Evolutionary conservation across 1,284 basidiomycete genomes (phyloP), one percentile per base, ranked within the genome.

Genomic region (Coniferiporia weirii): DNA sequence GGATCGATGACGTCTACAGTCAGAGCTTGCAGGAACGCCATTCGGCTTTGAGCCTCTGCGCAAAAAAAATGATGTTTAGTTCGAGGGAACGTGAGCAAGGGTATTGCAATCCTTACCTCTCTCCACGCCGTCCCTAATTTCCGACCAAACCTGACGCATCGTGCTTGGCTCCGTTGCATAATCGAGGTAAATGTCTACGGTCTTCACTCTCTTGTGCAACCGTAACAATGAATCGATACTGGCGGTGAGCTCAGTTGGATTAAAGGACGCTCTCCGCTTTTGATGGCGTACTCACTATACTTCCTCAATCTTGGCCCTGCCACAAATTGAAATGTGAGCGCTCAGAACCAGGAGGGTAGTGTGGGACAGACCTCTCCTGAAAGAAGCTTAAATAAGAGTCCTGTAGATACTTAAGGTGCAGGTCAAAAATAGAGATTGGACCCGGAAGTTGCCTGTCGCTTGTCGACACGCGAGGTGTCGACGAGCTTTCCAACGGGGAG

Each of bases 331-430:
- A 35, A 51, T 45, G 52, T 57, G 61, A 66, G 61, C 12, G 61
- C 54, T 63, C 61, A 54, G 44, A 54, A 55, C 19, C 35, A 43
- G 52, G 38, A 60, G 36, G 32, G 52, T 51, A 52, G 36, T 60
- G 51, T 17, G 45, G 61, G 49, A 71, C 83, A 66, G 66, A 90
- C 91, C 92, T 79, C 76, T 95, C 93, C 70, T 84, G 81, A 73
- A 94, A 94, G 77, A 94, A 94, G 63, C 68, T 76, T 64, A 94
- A 79, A 70, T 92, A 92, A 8, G 87, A 88, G 65, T 92, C 89
- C 35, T 81, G 77, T 52, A 92, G 70, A 62, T 84, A 76, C 62
- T 76, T 82, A 43, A 92, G 81, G 65, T 92, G 84, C 43, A 78
- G 70, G 57, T 92, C 89, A 67, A 91, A 92, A 54, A 84, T 73